phyloP scores from a whole-genome alignment of 2,329 filamentous ascomycete genomes.

The Xylaria sp. region DNA sequence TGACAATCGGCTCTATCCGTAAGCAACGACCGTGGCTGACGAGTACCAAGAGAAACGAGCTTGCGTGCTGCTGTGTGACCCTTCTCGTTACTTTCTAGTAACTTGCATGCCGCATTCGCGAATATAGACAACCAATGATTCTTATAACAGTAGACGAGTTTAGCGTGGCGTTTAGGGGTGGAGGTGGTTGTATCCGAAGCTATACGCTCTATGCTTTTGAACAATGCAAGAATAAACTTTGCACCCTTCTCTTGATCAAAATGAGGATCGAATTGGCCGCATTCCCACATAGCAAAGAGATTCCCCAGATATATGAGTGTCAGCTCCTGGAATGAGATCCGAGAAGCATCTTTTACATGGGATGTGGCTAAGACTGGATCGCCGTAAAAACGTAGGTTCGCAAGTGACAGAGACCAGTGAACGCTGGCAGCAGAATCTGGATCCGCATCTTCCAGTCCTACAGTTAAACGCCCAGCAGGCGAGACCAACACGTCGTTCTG shows the following conservation, averaged over 20 bases:
- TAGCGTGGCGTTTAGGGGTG: background rate
- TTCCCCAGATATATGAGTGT: conserved; percentile 1
- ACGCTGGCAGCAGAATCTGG: conserved; percentile 9
- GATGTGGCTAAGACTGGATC: conserved; percentile 8
- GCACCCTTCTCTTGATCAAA: conserved; percentile 1
- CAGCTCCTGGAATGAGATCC: conserved; percentile 9
- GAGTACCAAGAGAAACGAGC: conserved; percentile 1
- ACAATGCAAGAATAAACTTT: conserved; percentile 6
- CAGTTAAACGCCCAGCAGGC: conserved; percentile 17
- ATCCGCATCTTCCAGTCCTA: conserved; percentile 28
- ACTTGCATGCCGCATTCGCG: background rate
- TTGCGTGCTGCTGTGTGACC: background rate
- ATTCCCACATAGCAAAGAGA: background rate
- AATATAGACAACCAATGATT: background rate
- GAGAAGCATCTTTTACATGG: conserved; percentile 11
- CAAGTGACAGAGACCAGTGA: conserved; percentile 34
- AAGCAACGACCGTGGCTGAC: background rate
- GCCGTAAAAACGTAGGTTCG: conserved; percentile 34
- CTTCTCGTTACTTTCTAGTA: background rate
- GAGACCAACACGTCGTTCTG: conserved; percentile 21
- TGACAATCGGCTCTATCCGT: too few species aligned
- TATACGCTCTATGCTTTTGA: conserved; percentile 3
- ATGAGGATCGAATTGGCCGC: background rate
- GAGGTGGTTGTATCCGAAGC: background rate
- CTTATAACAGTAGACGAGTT: background rate